Evolutionary conservation across 192 early-diverging fungal genomes (phyloP), one percentile per base, ranked within the genome.

Genomic region (Coemansia sp.): DNA sequence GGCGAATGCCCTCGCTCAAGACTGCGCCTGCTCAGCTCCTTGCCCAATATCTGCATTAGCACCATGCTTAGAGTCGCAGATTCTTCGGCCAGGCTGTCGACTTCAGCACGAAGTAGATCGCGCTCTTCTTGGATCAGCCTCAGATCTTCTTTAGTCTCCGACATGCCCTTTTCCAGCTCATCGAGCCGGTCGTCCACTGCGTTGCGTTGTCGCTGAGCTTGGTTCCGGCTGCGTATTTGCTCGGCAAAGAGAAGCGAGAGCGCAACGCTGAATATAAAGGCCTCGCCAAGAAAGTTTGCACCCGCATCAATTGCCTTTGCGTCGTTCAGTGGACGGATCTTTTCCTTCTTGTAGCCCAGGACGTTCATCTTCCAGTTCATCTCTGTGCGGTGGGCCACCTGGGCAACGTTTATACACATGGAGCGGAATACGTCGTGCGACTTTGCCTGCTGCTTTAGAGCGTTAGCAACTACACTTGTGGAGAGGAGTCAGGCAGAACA

Each of bases 361-460:
- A 93, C 86, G 55, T 85, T 85, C 90, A 93, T 91, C 70, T 91
- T 91, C 67, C 90, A 84, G 50, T 86, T 89, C 88, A 93, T 93
- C 71, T 93, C 91, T n/a, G 88, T 76, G n/a, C 86, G 79, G 55
- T 91, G 90, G 2, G 89, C 84, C 74, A 88, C 72, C 84, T 92
- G 91, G 2, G 91, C 91, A 2, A 93, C 83, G 58, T 85, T 84
- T 60, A 93, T 93, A 68, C 91, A 93, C 7, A 88, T 78, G 40
- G 86, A 80, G 43, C 79, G 82, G 70, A 93, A 93, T 16, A 60
- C 65, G 31, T 79, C 77, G 73, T 87, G 87, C 14, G 67, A 75
- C 74, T 86, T 86, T 55, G 83, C 79, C 55, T 82, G 83, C 55
- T 70, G 60, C 71, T 82, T 85, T 42, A 85, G 73, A 28, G 67